Percentiles rank a stretch among this genome's conserved stretches.
These are phyloP conservation scores for Dissophora globulifera DNA, from an alignment of 192 early-diverging fungal genomes.

Conservation along the genomic window DNA sequence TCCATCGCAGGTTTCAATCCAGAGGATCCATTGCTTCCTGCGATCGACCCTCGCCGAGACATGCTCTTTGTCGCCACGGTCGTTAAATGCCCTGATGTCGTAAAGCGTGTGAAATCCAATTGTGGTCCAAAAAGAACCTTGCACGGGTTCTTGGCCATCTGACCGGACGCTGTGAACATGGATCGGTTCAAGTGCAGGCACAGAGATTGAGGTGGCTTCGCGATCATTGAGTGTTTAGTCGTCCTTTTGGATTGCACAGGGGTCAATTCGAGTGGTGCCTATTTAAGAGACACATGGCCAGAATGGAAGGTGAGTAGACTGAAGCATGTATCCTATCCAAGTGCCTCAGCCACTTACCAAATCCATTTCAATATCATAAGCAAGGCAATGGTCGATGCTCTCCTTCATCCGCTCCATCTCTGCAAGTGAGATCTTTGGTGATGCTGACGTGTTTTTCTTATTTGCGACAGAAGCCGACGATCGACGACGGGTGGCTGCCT, in stretches of 20 bases:
- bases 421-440: conserved; percentile 1
- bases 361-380: conserved; percentile 53
- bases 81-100: conserved; percentile 72
- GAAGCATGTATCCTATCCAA: too few species aligned
- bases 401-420: conserved; percentile 49
- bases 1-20: background rate
- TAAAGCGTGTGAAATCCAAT: conserved; percentile 83
- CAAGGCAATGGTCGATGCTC: conserved; percentile 54
- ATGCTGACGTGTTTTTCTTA: background rate
- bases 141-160: conserved; percentile 79
- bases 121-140: conserved; percentile 73
- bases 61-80: conserved; percentile 61
- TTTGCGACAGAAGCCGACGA: background rate
- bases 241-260: conserved; percentile 53
- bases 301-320: background rate
- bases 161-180: conserved; percentile 71
- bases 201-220: conserved; percentile 82
- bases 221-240: conserved; percentile 88
- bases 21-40: background rate
- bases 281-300: conserved; percentile 1
- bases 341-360: conserved; percentile 47
- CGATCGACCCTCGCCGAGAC: conserved; percentile 39
- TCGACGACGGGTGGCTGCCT: background rate
- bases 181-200: conserved; percentile 90
- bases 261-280: conserved; percentile 37